Evolutionary conservation across 768 basidiomycete species (phyloP).

Genomic region (Hortiboletus campestris): DNA sequence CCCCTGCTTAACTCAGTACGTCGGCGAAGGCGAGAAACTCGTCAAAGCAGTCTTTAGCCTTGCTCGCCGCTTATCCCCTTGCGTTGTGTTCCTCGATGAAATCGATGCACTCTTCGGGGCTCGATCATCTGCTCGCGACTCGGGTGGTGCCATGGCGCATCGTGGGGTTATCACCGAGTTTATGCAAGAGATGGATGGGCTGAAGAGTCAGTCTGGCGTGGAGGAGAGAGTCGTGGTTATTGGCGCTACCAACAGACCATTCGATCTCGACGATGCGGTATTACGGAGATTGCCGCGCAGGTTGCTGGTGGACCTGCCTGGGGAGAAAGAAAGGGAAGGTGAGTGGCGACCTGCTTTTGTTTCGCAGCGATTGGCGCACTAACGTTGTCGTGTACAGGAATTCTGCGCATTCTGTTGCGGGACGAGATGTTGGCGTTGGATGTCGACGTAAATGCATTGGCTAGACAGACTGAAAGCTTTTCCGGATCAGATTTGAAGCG

Average conservation of each 20-base stretch:
- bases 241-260: slow-evolving; percentile 91
- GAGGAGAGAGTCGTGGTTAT: slow-evolving; percentile 87
- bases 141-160: slow-evolving; percentile 79
- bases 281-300: slow-evolving; percentile 84
- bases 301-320: slow-evolving; percentile 85
- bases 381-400: slow-evolving; percentile 49
- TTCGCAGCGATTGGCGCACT: not conserved
- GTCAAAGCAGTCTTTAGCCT: slow-evolving; percentile 87
- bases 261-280: slow-evolving; percentile 90
- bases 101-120: slow-evolving; percentile 92
- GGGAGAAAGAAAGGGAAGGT: slow-evolving; percentile 84
- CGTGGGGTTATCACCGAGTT: slow-evolving; percentile 88
- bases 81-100: slow-evolving; percentile 93
- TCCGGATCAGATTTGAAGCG: slow-evolving; percentile 96
- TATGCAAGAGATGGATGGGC: slow-evolving; percentile 96
- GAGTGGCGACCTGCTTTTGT: slow-evolving; percentile 16
- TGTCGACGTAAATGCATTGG: slow-evolving; percentile 57
- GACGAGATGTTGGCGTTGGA: slow-evolving; percentile 71
- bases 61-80: slow-evolving; percentile 82
- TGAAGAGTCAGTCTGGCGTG: slow-evolving; percentile 54
- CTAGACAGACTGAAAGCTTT: slow-evolving; percentile 77
- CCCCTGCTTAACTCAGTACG: slow-evolving; percentile 51
- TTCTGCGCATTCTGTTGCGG: slow-evolving; percentile 82
- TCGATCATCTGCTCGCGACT: slow-evolving; percentile 71
- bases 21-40: slow-evolving; percentile 87